A percentile compares a stretch with the other conserved stretches of the same genome.
These are phyloP conservation scores for Sugiyamaella sp. DNA, from an alignment of 1,139 yeast species.

Conservation along the genomic window DNA sequence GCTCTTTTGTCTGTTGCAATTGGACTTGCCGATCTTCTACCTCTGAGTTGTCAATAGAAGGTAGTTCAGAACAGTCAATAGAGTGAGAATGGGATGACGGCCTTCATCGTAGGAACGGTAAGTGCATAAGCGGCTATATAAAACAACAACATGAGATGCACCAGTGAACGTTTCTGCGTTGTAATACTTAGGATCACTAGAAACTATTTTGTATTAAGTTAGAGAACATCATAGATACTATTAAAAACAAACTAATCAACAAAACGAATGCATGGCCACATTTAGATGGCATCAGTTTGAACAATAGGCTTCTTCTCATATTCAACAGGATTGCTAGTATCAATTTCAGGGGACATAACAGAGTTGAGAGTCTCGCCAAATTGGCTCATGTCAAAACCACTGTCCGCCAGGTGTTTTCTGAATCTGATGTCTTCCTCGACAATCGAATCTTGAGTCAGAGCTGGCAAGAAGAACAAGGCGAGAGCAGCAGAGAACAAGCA, in stretches of 20 bases:
- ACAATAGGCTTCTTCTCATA: constrained; percentile 12
- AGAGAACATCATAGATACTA: background rate
- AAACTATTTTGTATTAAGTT: background rate
- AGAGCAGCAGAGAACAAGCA: constrained; percentile 72
- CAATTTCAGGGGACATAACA: constrained; percentile 10
- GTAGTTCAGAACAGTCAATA: constrained; percentile 77
- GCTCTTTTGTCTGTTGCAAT: constrained; percentile 76
- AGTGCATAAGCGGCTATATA: constrained; percentile 66
- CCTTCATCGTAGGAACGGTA: constrained; percentile 65
- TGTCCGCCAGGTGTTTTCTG: constrained; percentile 55
- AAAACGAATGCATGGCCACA: background rate
- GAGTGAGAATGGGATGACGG: constrained; percentile 86
- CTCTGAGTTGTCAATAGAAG: constrained; percentile 82
- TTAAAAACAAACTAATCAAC: constrained; percentile 2
- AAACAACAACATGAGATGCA: constrained; percentile 38
- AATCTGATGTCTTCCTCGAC: constrained; percentile 75
- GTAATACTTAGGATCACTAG: constrained; percentile 3
- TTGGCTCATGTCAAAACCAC: constrained; percentile 41
- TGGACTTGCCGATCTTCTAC: constrained; percentile 84
- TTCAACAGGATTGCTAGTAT: background rate
- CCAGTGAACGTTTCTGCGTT: constrained; percentile 8
- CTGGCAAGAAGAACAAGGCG: constrained; percentile 73
- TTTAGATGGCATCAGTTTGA: constrained; percentile 7
- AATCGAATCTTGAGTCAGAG: constrained; percentile 82
- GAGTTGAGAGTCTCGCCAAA: constrained; percentile 34